A percentile compares a stretch with the other conserved stretches of the same genome.
phyloP scores from a whole-genome alignment of 495 filamentous ascomycete species.

The Immersiella caudata region DNA sequence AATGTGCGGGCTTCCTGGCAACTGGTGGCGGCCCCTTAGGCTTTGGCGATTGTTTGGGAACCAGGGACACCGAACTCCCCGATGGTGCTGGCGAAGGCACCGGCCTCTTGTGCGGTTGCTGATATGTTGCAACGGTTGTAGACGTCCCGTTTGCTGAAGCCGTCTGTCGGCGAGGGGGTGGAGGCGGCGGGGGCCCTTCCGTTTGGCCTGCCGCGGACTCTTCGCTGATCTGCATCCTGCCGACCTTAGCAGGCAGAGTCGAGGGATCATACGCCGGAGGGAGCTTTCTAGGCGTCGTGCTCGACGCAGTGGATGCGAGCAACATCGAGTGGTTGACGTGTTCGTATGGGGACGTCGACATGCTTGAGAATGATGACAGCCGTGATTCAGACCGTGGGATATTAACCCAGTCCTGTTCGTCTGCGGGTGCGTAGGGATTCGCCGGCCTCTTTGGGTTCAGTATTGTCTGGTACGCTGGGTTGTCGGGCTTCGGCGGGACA shows the following conservation, averaged over 20 bases:
- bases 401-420: constrained; percentile 79
- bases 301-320: constrained; percentile 47
- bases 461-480: constrained; percentile 50
- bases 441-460: constrained; percentile 72
- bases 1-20: constrained; percentile 57
- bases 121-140: background rate
- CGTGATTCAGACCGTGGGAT: constrained; percentile 54
- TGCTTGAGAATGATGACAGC: constrained; percentile 46
- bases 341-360: constrained; percentile 51
- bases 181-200: constrained; percentile 48
- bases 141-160: constrained; percentile 20
- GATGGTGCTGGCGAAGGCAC: constrained; percentile 26
- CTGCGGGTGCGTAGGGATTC: constrained; percentile 75
- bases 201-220: constrained; percentile 33
- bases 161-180: constrained; percentile 52
- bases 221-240: constrained; percentile 41
- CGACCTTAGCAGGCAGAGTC: constrained; percentile 44
- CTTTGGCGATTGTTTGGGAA: constrained; percentile 37
- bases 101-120: constrained; percentile 26
- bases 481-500: constrained; percentile 59
- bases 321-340: constrained; percentile 50
- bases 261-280: constrained; percentile 59
- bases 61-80: constrained; percentile 32
- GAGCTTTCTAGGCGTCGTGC: constrained; percentile 49
- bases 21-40: constrained; percentile 56